Conservation (phyloP, 163 green algal genomes). For the Prototheca wickerhamii region DNA sequence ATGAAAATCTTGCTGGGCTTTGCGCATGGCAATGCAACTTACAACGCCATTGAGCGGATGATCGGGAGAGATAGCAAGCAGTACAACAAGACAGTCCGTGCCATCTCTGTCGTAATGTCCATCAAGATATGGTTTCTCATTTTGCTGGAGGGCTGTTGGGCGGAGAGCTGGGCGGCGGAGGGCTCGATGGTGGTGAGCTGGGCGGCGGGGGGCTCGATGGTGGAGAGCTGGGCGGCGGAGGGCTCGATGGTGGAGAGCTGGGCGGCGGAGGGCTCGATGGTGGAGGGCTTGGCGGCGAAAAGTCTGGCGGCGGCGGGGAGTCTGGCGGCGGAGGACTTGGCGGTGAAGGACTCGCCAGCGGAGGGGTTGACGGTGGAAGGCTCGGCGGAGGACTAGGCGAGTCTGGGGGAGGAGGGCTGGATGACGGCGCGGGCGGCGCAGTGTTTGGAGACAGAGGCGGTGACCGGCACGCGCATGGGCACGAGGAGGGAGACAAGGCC, state of each 20-base stretch:
- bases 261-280: not conserved
- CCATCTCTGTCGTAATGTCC: no score
- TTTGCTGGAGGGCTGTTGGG: no score
- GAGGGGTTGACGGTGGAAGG: not conserved
- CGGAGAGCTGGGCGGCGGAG: not conserved
- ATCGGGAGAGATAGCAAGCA: no score
- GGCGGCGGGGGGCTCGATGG: not conserved
- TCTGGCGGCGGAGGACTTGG: not conserved
- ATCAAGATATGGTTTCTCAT: no score
- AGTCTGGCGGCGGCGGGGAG: not conserved
- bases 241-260: not conserved
- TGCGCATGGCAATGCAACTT: no score
- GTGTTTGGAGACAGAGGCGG: not conserved
- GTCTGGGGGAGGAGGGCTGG: not conserved
- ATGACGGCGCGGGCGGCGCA: not conserved
- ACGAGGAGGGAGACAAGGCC: no score
- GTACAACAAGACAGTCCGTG: no score
- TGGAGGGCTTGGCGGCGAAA: not conserved
- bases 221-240: not conserved
- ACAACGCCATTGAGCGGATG: no score
- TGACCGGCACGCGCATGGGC: not conserved
- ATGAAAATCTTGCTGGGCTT: no score
- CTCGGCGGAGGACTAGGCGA: not conserved
- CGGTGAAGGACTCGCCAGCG: not conserved
- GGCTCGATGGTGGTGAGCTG: not conserved